These are phyloP conservation scores for Populus ilicifolia DNA, from an alignment of 345 rosid species.

Conservation along the genomic window DNA sequence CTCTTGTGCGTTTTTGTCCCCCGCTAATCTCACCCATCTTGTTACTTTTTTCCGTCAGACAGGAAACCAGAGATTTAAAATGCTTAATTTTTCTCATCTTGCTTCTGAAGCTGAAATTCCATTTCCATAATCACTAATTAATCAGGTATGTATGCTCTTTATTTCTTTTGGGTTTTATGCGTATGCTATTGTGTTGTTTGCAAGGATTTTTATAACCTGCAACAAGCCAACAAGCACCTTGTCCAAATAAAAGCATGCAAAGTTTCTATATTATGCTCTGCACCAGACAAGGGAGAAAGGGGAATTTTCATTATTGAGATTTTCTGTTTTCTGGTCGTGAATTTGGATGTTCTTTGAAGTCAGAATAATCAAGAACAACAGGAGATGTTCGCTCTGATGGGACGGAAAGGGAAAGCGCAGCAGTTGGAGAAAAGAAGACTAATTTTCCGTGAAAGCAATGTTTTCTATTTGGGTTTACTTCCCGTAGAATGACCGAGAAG, in stretches of 20 bases:
- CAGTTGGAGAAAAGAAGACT: too few relatives aligned
- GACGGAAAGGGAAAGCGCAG: background rate
- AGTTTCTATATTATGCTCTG: background rate
- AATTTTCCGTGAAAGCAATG: too few relatives aligned
- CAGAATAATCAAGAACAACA: background rate
- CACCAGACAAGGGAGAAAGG: background rate
- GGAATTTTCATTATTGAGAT: background rate
- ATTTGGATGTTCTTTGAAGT: background rate
- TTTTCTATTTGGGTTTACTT: too few relatives aligned
- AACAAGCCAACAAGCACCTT: background rate
- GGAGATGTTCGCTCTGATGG: background rate
- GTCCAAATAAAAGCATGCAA: background rate
- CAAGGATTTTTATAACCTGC: background rate
- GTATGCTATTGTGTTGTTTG: background rate
- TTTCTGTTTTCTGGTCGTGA: background rate
- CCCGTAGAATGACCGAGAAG: too few relatives aligned
- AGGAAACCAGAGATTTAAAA: background rate
- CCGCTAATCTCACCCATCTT: background rate
- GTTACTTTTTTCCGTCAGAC: background rate
- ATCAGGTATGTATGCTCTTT: background rate
- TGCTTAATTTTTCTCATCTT: background rate
- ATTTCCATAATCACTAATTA: background rate
- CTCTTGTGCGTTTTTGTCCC: background rate
- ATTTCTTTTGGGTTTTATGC: too few relatives aligned
- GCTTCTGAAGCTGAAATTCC: background rate